Evolutionary conservation across 2,329 filamentous ascomycete genomes (phyloP), one percentile per base, ranked within the genome.

Genomic region (Fonsecaea erecta): DNA sequence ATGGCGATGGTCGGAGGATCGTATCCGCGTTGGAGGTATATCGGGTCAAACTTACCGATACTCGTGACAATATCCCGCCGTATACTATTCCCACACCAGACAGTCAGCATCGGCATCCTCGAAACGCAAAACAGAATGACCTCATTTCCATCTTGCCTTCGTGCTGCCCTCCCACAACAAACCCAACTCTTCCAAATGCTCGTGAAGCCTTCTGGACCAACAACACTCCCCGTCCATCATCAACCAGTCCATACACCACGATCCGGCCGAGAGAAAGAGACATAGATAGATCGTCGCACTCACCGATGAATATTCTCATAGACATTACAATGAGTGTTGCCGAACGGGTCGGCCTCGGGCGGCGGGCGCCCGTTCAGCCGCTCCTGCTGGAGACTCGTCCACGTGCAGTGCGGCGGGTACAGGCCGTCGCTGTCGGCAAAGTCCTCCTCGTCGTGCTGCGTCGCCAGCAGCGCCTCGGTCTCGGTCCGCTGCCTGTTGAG

Each of bases 41-140:
- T 11, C 18, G 21, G 43, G 18, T 2, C 8, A 14, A 34, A 68
- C 62, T 67, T 18, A 71, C 69, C 70, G 34, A 75, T 72, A 51
- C 70, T 73, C 48, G 66, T 69, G n/a, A 73, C 73, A 40, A 75
- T 68, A 52, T 75, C 74, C 24, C 70, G 65, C 8, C 73, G 73
- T 21, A 75, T 70, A 9, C 71, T 71, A 62, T 37, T 24, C n/a
- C 14, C 14, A 32, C 9, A 24, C 14, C 16, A 32, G 5, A 30
- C 9, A n/a, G 51, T 53, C 51, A 53, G 51, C 14, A 8, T n/a
- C 14, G n/a, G n/a, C 2, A 37, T 34, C 7, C 16, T n/a, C n/a
- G 16, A 37, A 24, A 24, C 12, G 28, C 32, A 55, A 11, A 26
- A 30, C 11, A 18, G 11, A 58, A 53, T 53, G 26, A 3, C 11